Evolutionary conservation across 805 yeast species (phyloP).

Genomic region (Candida gorgasii): DNA sequence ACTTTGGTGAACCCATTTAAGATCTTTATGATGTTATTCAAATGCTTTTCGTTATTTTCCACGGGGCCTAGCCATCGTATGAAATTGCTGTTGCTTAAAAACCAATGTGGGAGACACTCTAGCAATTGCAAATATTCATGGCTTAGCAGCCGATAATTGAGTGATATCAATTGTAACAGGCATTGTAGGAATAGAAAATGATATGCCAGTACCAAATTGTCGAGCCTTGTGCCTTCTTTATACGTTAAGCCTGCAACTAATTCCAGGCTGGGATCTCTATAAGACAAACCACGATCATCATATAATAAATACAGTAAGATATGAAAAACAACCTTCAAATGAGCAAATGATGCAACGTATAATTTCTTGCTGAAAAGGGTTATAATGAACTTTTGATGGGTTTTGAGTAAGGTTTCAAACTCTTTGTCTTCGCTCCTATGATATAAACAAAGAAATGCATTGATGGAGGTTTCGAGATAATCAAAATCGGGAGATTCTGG

Average conservation of each 20-base stretch:
- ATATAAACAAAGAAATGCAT: slow-evolving; percentile 15
- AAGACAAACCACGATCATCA: not conserved
- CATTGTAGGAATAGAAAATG: slow-evolving; percentile 32
- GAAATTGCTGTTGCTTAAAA: slow-evolving; percentile 21
- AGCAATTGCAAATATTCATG: slow-evolving; percentile 15
- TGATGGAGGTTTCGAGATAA: not conserved
- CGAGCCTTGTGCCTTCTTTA: not conserved
- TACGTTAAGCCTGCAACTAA: slow-evolving; percentile 1
- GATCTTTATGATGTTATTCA: slow-evolving; percentile 25
- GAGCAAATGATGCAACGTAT: slow-evolving; percentile 15
- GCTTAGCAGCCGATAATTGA: slow-evolving; percentile 15
- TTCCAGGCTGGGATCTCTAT: not conserved
- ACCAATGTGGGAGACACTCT: slow-evolving; percentile 17
- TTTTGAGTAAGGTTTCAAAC: slow-evolving; percentile 19
- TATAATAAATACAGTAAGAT: not conserved
- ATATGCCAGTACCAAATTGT: slow-evolving; percentile 24
- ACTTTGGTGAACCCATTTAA: slow-evolving; percentile 27
- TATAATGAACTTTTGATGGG: slow-evolving; percentile 30
- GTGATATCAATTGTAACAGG: slow-evolving; percentile 23
- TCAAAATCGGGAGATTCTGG: not conserved
- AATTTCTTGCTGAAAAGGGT: slow-evolving; percentile 12
- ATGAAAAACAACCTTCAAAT: slow-evolving; percentile 14
- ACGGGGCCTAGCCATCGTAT: slow-evolving; percentile 22
- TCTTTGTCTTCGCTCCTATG: slow-evolving; percentile 2
- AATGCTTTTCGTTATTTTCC: slow-evolving; percentile 19